Evolutionary conservation across 306 rosid species (phyloP).

Genomic region (Casuarina glauca): DNA sequence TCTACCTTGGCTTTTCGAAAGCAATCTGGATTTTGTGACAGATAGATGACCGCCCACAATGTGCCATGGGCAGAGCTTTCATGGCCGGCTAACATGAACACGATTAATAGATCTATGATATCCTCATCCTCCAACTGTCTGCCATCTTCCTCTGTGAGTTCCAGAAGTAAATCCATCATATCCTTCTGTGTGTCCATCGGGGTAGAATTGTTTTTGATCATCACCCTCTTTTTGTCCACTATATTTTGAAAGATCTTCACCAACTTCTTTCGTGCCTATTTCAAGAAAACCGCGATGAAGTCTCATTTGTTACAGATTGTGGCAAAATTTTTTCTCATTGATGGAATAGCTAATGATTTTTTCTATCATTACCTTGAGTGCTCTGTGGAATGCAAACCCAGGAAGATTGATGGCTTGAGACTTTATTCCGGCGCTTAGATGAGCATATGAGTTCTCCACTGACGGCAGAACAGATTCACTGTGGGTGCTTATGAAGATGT

Average conservation of each 20-base stretch:
- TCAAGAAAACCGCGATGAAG: background rate
- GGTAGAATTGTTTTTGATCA: background rate
- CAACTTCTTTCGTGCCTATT: slow-evolving; percentile 31
- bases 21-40: slow-evolving; percentile 13
- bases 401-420: slow-evolving; percentile 22
- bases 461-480: background rate
- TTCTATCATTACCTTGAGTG: slow-evolving; percentile 26
- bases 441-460: background rate
- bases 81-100: slow-evolving; percentile 82
- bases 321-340: too few relatives aligned
- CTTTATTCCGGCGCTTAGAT: background rate
- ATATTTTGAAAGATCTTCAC: slow-evolving; percentile 2
- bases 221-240: slow-evolving; percentile 10
- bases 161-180: too few relatives aligned
- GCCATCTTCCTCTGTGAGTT: too few relatives aligned
- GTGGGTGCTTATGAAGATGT: slow-evolving; percentile 30
- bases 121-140: background rate
- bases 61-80: slow-evolving; percentile 81
- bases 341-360: background rate
- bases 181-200: slow-evolving; percentile 13
- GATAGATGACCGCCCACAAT: slow-evolving; percentile 64
- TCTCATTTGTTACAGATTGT: too few relatives aligned
- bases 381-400: slow-evolving; percentile 32
- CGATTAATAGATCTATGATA: slow-evolving; percentile 44
- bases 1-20: slow-evolving; percentile 58